A percentile compares a stretch with the other conserved stretches of the same genome.
Conservation (phyloP, 164 flowering plant species). For the Paratinospora sagittata region DNA sequence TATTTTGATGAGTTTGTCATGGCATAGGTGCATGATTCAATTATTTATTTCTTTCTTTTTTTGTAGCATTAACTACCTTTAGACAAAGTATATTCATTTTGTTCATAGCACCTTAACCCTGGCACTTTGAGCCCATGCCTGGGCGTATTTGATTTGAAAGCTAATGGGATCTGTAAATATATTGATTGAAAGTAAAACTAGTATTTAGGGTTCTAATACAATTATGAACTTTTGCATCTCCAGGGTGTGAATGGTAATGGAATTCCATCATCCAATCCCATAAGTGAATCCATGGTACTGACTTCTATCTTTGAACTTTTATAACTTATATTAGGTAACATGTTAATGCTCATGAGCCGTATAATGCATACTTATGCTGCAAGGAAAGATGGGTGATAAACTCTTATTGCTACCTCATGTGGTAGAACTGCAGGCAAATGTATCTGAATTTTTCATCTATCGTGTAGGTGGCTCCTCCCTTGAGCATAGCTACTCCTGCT, state of each 20-base stretch:
- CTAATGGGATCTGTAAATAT: neutral
- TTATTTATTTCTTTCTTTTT: too few relatives aligned
- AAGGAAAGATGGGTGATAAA: neutral
- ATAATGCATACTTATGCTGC: neutral
- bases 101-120: neutral
- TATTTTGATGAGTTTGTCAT: too few relatives aligned
- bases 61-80: neutral
- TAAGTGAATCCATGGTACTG: slow-evolving; percentile 27
- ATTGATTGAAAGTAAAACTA: neutral
- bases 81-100: neutral
- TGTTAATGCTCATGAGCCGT: neutral
- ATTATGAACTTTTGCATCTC: neutral
- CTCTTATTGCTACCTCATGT: neutral
- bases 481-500: slow-evolving; percentile 49
- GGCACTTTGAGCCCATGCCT: neutral
- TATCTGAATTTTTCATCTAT: neutral
- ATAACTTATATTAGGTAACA: neutral
- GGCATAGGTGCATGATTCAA: too few relatives aligned
- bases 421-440: neutral
- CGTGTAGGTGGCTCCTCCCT: slow-evolving; percentile 48
- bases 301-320: neutral
- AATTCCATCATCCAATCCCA: slow-evolving; percentile 37
- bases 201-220: slow-evolving; percentile 5
- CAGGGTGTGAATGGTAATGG: slow-evolving; percentile 49
- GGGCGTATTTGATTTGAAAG: too few relatives aligned